Base-by-base conservation (phyloP, 179 eudicot genomes). In the Vitellaria paradoxa region DNA sequence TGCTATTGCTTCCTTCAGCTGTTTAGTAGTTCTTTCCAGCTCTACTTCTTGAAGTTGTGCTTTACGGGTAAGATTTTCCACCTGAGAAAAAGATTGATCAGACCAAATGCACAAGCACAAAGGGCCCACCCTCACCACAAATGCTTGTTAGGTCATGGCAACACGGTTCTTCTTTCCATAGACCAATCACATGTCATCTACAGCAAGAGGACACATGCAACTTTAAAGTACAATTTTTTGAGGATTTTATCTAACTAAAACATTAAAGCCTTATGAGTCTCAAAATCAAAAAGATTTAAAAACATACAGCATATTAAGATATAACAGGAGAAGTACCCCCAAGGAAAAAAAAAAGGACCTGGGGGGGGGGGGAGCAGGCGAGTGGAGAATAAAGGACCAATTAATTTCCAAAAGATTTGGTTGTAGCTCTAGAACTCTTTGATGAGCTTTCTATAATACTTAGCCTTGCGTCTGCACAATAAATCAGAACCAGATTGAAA, bases 1-100 rank as follows among this genome's bases (percentile, higher is more conserved):
- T 71, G 90, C 82, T 81, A 89, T 82, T 9, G 98, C 96, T 79
- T 92, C 97, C 82, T 89, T 88, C 76, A 92, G 78, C 84, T 94
- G 93, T 77, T 89, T 89, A 37, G 77, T 79, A 46, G 90, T 86
- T 87, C 84, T 92, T 82, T 92, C 96, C 79, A 94, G 67, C 83
- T 94, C 97, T 26, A 78, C 72, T 79, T 94, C 97, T 79, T 88
- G 98, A 70, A 84, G 81, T 50, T 92, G 90, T 20, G 92, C 82
- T 81, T 89, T 89, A 9, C 88, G 88, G 57, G 88, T 84, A 52
- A 94, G 94, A 77, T 71, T 87, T 81, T 94, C 96, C 74, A 91
- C 98, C 98, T 94, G 68, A 55, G 9, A 60, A 40, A 62, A 73
- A 74, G 30, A 81, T 42, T 76, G 74, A 47, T 50, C 66, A 84